phyloP scores from a whole-genome alignment of 2,329 filamentous ascomycete genomes.

The Pestalotiopsis sp. region DNA sequence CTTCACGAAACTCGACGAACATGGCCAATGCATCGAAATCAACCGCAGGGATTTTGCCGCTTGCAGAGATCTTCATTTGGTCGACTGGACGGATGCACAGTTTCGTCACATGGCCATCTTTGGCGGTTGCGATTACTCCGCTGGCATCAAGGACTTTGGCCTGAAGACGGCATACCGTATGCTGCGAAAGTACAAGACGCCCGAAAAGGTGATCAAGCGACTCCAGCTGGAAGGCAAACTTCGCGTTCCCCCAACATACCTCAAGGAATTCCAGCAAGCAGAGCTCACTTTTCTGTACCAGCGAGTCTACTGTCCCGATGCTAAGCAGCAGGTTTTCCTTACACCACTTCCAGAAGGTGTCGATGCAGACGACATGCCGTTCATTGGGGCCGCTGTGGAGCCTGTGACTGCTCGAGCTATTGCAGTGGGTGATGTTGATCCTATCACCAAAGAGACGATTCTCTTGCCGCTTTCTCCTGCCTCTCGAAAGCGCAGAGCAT shows the following conservation, averaged over 20 bases:
- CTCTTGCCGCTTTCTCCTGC: constrained; percentile 39
- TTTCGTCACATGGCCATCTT: constrained; percentile 96
- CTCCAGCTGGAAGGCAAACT: constrained; percentile 89
- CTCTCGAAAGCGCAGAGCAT: constrained; percentile 39
- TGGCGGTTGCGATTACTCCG: constrained; percentile 95
- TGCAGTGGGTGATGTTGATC: constrained; percentile 81
- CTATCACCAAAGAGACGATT: constrained; percentile 78
- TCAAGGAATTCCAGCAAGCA: constrained; percentile 80
- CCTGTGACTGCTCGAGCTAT: constrained; percentile 72
- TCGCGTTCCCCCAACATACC: constrained; percentile 78
- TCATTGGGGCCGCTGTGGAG: constrained; percentile 76
- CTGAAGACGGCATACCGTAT: constrained; percentile 92
- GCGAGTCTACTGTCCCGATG: constrained; percentile 85
- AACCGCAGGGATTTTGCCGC: constrained; percentile 86
- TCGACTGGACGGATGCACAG: constrained; percentile 88
- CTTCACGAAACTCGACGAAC: constrained; percentile 91
- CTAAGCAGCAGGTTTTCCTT: constrained; percentile 73
- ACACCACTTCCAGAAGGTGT: constrained; percentile 67
- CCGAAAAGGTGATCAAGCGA: constrained; percentile 80
- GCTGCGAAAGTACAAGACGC: constrained; percentile 85
- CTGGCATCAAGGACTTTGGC: constrained; percentile 81
- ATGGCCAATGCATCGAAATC: constrained; percentile 91
- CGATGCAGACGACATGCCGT: constrained; percentile 72
- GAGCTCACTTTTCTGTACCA: constrained; percentile 94
- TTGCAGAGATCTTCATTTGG: constrained; percentile 83